phyloP scores from a whole-genome alignment of 2,329 filamentous ascomycete genomes.

The Penicillium sp. region DNA sequence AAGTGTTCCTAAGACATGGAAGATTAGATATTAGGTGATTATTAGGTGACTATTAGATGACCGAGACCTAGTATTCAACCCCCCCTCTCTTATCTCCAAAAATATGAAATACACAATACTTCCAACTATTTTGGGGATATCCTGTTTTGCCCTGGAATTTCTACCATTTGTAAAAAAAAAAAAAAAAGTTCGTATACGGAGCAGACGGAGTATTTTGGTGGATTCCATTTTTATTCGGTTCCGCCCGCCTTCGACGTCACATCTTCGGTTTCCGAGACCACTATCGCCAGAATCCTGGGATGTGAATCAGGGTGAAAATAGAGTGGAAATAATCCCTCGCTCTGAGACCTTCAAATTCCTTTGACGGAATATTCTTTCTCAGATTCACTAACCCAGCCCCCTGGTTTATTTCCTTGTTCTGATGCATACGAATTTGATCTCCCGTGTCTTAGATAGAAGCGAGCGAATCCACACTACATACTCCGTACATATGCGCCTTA shows the following conservation, averaged over 20 bases:
- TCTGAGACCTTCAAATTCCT: not conserved
- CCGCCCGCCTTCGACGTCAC: conserved; percentile 3
- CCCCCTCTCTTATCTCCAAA: too few species aligned
- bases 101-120: not conserved
- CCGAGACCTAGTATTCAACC: too few species aligned
- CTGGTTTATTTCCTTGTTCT: not conserved
- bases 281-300: not conserved
- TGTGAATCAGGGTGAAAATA: not conserved
- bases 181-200: too few species aligned
- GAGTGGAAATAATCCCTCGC: too few species aligned
- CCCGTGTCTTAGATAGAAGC: conserved; percentile 1
- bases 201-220: not conserved
- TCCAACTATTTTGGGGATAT: not conserved
- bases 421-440: not conserved
- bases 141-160: not conserved
- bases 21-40: not conserved
- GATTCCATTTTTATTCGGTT: not conserved
- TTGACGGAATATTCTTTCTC: not conserved
- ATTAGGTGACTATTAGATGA: too few species aligned
- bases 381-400: not conserved
- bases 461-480: not conserved
- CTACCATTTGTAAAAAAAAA: not conserved
- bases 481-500: not conserved
- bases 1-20: not conserved
- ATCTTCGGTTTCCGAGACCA: not conserved